Percentiles rank a stretch among this genome's conserved stretches.
Evolutionary conservation across 805 yeast genomes (phyloP).

Genomic region (Wickerhamomyces mucosus): DNA sequence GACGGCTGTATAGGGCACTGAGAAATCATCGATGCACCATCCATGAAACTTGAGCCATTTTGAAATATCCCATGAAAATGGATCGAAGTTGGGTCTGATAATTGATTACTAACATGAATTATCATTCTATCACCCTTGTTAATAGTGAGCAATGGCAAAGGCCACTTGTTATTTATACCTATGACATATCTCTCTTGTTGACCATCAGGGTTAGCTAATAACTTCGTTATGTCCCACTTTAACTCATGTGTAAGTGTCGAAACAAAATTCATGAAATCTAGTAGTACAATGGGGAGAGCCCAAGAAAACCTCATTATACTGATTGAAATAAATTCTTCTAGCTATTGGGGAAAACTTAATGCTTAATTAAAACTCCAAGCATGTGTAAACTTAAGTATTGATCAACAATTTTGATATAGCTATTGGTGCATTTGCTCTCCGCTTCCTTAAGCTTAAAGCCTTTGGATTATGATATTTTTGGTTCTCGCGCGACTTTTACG

Average conservation of each 20-base stretch:
- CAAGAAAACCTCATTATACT: too few species aligned
- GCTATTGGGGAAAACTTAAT: too few species aligned
- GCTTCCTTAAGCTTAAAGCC: too few species aligned
- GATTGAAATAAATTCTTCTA: too few species aligned
- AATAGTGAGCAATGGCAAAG: conserved; percentile 39
- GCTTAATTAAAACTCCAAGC: too few species aligned
- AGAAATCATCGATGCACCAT: conserved; percentile 81
- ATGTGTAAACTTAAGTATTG: too few species aligned
- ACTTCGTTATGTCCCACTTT: conserved; percentile 29
- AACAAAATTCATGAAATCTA: too few species aligned
- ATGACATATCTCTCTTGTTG: conserved; percentile 38
- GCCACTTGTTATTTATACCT: conserved; percentile 47
- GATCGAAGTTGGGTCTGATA: conserved; percentile 38
- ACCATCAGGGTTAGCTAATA: conserved; percentile 49
- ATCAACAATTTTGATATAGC: too few species aligned
- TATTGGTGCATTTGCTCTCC: too few species aligned
- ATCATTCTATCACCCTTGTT: conserved; percentile 32
- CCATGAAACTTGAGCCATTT: conserved; percentile 66
- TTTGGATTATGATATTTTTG: too few species aligned
- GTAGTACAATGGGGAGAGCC: too few species aligned
- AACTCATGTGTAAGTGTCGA: conserved; percentile 17
- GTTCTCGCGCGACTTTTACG: too few species aligned
- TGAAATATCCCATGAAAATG: conserved; percentile 72
- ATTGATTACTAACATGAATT: conserved; percentile 29
- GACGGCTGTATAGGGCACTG: conserved; percentile 46